Percentiles rank a stretch among this genome's conserved stretches.
These are phyloP conservation scores for Leucosporidium creatinivorum DNA, from an alignment of 768 basidiomycete species.

Conservation along the genomic window DNA sequence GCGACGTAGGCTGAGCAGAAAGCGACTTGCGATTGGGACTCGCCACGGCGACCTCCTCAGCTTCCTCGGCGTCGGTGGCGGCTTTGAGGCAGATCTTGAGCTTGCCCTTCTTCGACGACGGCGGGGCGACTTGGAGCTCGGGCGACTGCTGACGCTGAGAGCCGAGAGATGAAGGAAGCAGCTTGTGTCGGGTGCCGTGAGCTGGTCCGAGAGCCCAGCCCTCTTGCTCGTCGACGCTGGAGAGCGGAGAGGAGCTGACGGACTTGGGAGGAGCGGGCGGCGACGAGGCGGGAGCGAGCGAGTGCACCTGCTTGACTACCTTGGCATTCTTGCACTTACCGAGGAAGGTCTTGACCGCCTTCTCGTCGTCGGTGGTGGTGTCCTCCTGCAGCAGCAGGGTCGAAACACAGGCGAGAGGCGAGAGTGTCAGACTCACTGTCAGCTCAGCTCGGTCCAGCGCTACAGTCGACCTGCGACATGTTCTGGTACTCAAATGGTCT, in stretches of 20 bases:
- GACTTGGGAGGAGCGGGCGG: not conserved
- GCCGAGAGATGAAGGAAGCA: no score
- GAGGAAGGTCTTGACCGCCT: not conserved
- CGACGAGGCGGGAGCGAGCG: not conserved
- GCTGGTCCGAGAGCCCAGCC: no score
- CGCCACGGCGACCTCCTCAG: constrained; percentile 96
- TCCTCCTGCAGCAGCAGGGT: not conserved
- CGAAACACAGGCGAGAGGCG: no score
- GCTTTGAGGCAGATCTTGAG: constrained; percentile 93
- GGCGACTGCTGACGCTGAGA: constrained; percentile 44
- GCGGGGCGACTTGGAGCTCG: constrained; percentile 92
- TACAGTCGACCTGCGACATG: not conserved
- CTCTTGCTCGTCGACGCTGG: not conserved
- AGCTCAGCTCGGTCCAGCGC: not conserved
- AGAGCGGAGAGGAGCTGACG: not conserved
- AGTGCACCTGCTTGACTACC: no score
- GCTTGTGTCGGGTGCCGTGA: no score
- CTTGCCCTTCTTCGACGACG: constrained; percentile 94
- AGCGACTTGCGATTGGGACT: constrained; percentile 40
- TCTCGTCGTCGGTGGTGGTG: not conserved
- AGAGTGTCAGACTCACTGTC: no score
- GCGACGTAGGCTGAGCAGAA: not conserved
- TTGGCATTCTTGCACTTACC: no score
- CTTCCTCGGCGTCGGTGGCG: constrained; percentile 91
- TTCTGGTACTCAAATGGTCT: not conserved